Evolutionary conservation across 129 eudicot genomes (phyloP).

Genomic region (Helianthus annuus): HanXRQr2.0-SUNRISE NC_035436.2:199468611-199469110

Average conservation of each 20-base stretch:
- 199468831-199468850: constrained; percentile 98
- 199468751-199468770: constrained; percentile 72
- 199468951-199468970: constrained; percentile 57
- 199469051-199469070: constrained; percentile 3
- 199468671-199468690: constrained; percentile 64
- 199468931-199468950: constrained; percentile 97
- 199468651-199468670: constrained; percentile 94
- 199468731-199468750: neutral
- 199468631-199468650: constrained; percentile 92
- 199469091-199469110: constrained; percentile 76
- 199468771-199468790: constrained; percentile 93
- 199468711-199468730: neutral
- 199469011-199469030: neutral
- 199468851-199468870: constrained; percentile 83
- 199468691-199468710: neutral
- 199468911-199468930: constrained; percentile 96
- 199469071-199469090: constrained; percentile 94
- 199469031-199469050: constrained; percentile 8
- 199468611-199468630: constrained; percentile 93
- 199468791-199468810: constrained; percentile 83
- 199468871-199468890: constrained; percentile 78
- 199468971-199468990: neutral
- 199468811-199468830: constrained; percentile 96
- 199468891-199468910: constrained; percentile 77
- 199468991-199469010: constrained; percentile 3